Base-by-base conservation (phyloP, 2,329 filamentous ascomycete species). In the Hymenoscyphus albidus region DNA sequence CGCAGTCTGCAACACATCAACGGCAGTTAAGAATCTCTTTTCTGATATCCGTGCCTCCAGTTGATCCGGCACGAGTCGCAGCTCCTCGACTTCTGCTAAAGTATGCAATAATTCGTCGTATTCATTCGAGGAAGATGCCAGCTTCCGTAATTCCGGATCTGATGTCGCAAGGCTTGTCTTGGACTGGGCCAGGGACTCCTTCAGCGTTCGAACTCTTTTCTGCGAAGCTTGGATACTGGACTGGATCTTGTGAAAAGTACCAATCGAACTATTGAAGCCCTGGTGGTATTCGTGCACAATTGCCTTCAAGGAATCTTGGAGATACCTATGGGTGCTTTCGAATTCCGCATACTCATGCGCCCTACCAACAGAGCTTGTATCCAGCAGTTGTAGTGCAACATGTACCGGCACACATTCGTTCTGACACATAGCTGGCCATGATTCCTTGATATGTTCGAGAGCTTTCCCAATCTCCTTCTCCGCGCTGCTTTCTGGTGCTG, bases 201-300 rank as follows among this genome's bases (percentile, higher is more conserved):
- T 95, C 67, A 99, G 81, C 13, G 83, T 81, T 65, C 94, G 87
- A 62, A 99, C 92, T 66, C 92, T 88, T 73, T 88, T 88, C 77
- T 99, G 95, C 16, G 93, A 97, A 60, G 86, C 83, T 72, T 94
- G 91, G 69, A 99, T 95, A 78, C 92, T 97, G 61, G 88, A 87
- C 77, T 99, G 95, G 67, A 99, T 99, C 78, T 96, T 97, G 81
- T 99, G 96, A 75, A 98, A 99, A 22, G 94, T 98, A 77, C 94
- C 95, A 68, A 99, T 98, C 60, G 94, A 97, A 77, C 92, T 97
- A 79, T 98, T 99, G 83, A 99, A 99, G 58, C 95, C 96, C 77
- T 99, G 95, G 75, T 99, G 94, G 75, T 99, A 94, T 79, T 99
- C 94, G 77, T 99, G 97, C 32, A 99, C 95, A 72, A 99, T 97